phyloP scores from a whole-genome alignment of 2,329 filamentous ascomycete species.

The Aaosphaeria pasadenensis region DNA sequence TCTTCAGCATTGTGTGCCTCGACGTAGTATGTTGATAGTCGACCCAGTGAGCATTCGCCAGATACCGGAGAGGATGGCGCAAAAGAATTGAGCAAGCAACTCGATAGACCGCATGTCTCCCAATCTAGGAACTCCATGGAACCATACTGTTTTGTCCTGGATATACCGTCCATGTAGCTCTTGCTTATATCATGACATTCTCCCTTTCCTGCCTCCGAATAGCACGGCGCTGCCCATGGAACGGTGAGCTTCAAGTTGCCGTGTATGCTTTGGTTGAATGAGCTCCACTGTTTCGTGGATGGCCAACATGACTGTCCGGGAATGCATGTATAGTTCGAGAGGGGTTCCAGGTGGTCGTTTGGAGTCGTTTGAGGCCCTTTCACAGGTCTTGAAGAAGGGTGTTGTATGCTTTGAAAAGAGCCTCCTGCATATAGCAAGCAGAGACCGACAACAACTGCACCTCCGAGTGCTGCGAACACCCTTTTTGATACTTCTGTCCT shows the following conservation, averaged over 20 bases:
- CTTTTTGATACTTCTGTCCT: neutral
- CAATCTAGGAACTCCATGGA: slow-evolving; percentile 36
- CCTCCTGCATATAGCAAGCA: neutral
- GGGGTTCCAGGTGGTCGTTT: neutral
- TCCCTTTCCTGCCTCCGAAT: slow-evolving; percentile 13
- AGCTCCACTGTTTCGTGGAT: slow-evolving; percentile 22
- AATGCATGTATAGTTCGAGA: slow-evolving; percentile 28
- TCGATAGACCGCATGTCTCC: slow-evolving; percentile 28
- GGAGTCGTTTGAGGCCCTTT: neutral
- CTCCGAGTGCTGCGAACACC: neutral
- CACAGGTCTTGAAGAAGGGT: neutral
- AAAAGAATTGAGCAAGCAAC: slow-evolving; percentile 27
- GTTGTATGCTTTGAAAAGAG: neutral
- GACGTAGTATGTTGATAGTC: slow-evolving; percentile 31
- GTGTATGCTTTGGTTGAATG: slow-evolving; percentile 30
- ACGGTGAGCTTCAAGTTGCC: slow-evolving; percentile 26
- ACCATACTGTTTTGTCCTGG: slow-evolving; percentile 28
- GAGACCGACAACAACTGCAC: neutral
- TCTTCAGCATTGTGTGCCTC: slow-evolving; percentile 23
- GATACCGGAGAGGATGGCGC: slow-evolving; percentile 19
- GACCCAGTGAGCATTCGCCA: slow-evolving; percentile 29
- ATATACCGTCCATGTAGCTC: slow-evolving; percentile 21
- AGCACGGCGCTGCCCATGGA: slow-evolving; percentile 33
- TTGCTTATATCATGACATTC: slow-evolving; percentile 17
- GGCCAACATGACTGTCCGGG: slow-evolving; percentile 39